Base-by-base conservation (phyloP, 768 basidiomycete species). In the Rhizopogon sp. region DNA sequence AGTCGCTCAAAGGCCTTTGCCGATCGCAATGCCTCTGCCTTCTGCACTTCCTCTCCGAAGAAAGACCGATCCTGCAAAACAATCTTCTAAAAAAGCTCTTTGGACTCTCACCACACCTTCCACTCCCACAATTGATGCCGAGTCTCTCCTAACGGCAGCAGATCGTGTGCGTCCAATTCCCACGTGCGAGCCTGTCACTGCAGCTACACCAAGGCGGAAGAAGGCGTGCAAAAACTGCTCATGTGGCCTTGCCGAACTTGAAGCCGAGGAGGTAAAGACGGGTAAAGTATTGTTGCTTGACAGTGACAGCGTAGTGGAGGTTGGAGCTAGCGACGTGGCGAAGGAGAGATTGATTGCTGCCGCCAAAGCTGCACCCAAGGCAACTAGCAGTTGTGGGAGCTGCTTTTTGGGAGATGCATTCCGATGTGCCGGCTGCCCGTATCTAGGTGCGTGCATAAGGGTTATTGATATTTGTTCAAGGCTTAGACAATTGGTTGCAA, bases 341-440 rank as follows among this genome's bases (percentile, higher is more conserved):
- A 85, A 76, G 71, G 85, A 80, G 68, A 80, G 82, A 60, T 68
- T 90, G 65, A 63, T 82, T 2, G 70, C 74, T 41, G 89, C 89
- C 8, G 88, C 87, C 1, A 81, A 78, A 64, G 80, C 80, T 20
- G 82, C 91, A 13, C 84, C 86, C 11, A 91, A 92, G 74, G 93
- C 90, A 39, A 98, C 94, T 53, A 96, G 94, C 67, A 93, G 92
- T 66, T 98, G 97, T 75, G 96, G 95, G 14, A 98, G 80, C 74
- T 99, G 97, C 77, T 98, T 92, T 77, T 75, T 98, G 39, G 97
- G 97, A 9, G 97, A 99, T 72, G 97, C 97, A 3, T 99, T 99
- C 75, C 79, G 97, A 66, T 99, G 97, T 72, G 88, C 87, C 22
- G 84, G 93, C 52, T 99, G 97, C 70, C 97, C 97, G 29, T 99